Evolutionary conservation across 2,329 filamentous ascomycete species (phyloP), one percentile per base, ranked within the genome.

Genomic region (Macrophomina phaseolina): DNA sequence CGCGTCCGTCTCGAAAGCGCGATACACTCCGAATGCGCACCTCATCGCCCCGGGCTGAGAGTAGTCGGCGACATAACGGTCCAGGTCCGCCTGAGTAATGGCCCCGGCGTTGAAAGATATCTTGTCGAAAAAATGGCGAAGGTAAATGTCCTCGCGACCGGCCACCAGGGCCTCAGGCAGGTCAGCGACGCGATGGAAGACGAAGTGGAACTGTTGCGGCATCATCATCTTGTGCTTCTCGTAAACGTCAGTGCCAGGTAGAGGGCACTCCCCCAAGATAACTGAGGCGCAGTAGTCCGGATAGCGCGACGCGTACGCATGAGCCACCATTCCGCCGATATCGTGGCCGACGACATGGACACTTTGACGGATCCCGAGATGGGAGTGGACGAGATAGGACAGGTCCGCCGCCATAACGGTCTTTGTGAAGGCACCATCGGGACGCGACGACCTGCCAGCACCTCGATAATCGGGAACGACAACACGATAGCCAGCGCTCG

Each of bases 241-340:
- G 66, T 78, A 78, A 1, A 70, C 64, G 1, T 67, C 69, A 0
- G 78, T 77, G 30, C 79, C 75, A 0, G 81, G 81, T 0, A 83
- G 72, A 1, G 79, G 80, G 66, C 78, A 81, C 69, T 83, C 80
- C 14, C 79, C 81, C 78, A 78, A 81, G 12, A 72, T 77, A 16
- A 82, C 74, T 56, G 74, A 80, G 1, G 73, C 73, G 0, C 77
- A 74, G 42, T 74, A 68, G 1, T 75, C 69, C 0, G 80, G 73
- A 52, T 78, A 79, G 1, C 73, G 75, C 1, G 73, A 70, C 4
- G 77, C 80, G 67, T 81, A 81, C 4, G 80, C 77, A 67, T 80
- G 79, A 0, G 80, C 79, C 32, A 84, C 77, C 81, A 83, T 83
- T 49, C 81, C 81, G 16, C 81, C 81, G 23, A 84, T 83, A 65